Base-by-base conservation (phyloP, 768 basidiomycete species). In the Trametes cubensis region DNA sequence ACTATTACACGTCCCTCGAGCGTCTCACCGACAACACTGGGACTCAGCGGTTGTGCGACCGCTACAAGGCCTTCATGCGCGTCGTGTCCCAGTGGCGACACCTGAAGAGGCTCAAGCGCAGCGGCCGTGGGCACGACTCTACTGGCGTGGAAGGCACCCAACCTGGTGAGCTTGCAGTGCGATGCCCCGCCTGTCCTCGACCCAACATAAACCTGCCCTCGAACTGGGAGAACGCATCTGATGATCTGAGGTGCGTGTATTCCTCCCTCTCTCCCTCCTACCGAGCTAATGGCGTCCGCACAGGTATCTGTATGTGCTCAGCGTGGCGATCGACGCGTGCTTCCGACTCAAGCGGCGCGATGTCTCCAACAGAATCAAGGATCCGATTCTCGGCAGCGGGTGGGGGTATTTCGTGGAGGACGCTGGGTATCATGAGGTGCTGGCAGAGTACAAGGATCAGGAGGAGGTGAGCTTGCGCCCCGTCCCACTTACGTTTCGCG, bases 291-390 rank as follows among this genome's bases (percentile, higher is more conserved):
- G 2, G 10, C 20, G 17, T 18, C n/a, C n/a, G n/a, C 8, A 20
- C 44, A 45, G 18, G 44, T 45, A 48, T 30, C n/a, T 72, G 0
- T 74, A 73, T 44, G 61, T 55, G 0, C 15, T 72, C 0, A 69
- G 70, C 20, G 11, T 75, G 0, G 68, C 71, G 1, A 64, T 71
- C 0, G 71, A 75, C 57, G 70, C 73, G 0, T 71, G 70, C 48
- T 75, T 76, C 42, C 63, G 66, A 4, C 21, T 55, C 23, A 53
- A 53, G 52, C 38, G 52, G n/a, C 52, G 52, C 42, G 41, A 39
- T 72, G 46, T 72, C 72, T 45, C 42, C 11, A 28, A 11, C 41
- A 25, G 17, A 23, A 15, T 26, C 40, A 4, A 64, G 59, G 40
- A 28, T 17, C 38, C 48, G 15, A 48, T 1, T 54, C 66, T 5